Conservation (phyloP, 768 basidiomycete species). For the Tephrocybe sp. region DNA sequence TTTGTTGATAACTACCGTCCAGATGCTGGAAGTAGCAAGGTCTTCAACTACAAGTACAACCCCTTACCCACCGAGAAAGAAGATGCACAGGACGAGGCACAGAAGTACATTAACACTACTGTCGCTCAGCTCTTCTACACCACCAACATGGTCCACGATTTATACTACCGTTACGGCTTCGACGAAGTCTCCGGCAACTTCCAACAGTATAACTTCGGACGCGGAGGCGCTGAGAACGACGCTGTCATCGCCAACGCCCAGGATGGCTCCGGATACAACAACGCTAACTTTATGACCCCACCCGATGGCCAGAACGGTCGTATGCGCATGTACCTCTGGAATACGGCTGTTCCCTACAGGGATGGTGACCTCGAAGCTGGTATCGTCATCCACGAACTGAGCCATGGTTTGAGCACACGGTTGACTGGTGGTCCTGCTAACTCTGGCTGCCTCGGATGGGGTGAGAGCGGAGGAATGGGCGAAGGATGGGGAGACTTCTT, state of each 20-base stretch:
- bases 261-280: conserved; percentile 92
- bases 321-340: conserved; percentile 98
- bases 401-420: conserved; percentile 91
- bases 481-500: conserved; percentile 97
- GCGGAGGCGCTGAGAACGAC: conserved; percentile 84
- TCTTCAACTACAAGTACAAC: conserved; percentile 75
- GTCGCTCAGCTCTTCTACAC: conserved; percentile 91
- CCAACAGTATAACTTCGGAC: conserved; percentile 96
- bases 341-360: conserved; percentile 84
- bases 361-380: conserved; percentile 97
- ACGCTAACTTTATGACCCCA: conserved; percentile 89
- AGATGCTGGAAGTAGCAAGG: conserved; percentile 50
- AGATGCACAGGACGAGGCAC: conserved; percentile 70
- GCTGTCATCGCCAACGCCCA: conserved; percentile 95
- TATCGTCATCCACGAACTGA: conserved; percentile 90
- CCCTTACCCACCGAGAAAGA: conserved; percentile 55
- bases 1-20: conserved; percentile 83
- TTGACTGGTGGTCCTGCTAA: conserved; percentile 92
- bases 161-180: conserved; percentile 90
- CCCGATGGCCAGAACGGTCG: conserved; percentile 85
- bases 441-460: conserved; percentile 94
- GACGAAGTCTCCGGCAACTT: conserved; percentile 93
- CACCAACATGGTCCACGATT: conserved; percentile 76
- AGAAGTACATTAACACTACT: conserved; percentile 83
- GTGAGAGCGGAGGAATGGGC: conserved; percentile 96